These are phyloP conservation scores for Cruciata laevipes DNA, from an alignment of 257 asterid genomes.

Conservation along the genomic window DNA sequence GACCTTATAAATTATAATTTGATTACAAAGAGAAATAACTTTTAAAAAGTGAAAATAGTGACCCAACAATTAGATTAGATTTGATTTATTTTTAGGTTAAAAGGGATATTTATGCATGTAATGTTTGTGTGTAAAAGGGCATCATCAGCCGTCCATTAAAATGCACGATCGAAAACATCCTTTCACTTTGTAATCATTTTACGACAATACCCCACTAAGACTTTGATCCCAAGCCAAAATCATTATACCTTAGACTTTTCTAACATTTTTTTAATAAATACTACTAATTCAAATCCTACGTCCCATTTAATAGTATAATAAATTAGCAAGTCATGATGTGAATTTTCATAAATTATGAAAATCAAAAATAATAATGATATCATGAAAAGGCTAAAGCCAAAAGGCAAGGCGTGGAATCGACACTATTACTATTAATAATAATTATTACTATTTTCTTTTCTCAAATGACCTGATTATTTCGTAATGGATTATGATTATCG, in stretches of 20 bases:
- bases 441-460: not conserved
- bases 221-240: conserved; percentile 60
- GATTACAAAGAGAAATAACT: not conserved
- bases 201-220: conserved; percentile 36
- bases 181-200: conserved; percentile 38
- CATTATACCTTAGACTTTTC: conserved; percentile 50
- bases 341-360: not conserved
- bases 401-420: conserved; percentile 36
- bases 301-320: not conserved
- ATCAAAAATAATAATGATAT: not conserved
- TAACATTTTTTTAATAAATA: not conserved
- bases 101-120: not conserved
- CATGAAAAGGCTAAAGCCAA: conserved; percentile 4
- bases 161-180: conserved; percentile 29
- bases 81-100: not conserved
- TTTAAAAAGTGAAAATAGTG: not conserved
- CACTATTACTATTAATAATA: not conserved
- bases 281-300: not conserved
- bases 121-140: too few species aligned
- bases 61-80: too few species aligned
- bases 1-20: too few species aligned
- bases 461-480: conserved; percentile 28
- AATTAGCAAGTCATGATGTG: not conserved
- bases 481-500: not conserved
- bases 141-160: conserved; percentile 19